Evolutionary conservation across 306 rosid genomes (phyloP), one percentile per base, ranked within the genome.

Genomic region (Cicer judaicum): DNA sequence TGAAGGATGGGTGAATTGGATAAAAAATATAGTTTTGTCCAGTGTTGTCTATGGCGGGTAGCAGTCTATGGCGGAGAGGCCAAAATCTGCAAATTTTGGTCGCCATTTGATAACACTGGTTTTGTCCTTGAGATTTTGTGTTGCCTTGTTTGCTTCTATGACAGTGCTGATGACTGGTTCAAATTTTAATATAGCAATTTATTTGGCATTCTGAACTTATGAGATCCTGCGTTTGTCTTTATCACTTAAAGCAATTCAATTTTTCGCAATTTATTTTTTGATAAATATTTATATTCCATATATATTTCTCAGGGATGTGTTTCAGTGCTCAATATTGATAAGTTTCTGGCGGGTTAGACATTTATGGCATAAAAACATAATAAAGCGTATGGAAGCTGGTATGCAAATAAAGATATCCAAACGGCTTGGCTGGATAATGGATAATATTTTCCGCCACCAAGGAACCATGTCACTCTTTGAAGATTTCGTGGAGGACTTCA

Each of bases 311-410:
- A 91, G 98, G 94, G 98, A 93, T 70, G 93, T 93, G 57, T 91
- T 91, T 78, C 94, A 87, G 78, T 93, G 97, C 80, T 87, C 94
- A 0, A 88, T 88, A 40, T 66, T 93, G 84, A 68, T 93, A 75
- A 82, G 91, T 84, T 85, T 91, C 71, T 91, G 98, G 97, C 85
- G 94, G 43, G 86, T 91, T 64, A 89, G 93, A 29, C 94, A 93
- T 83, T 81, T 83, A 49, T 89, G 97, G 97, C 93, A 93, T 83
- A 93, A 91, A 72, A 91, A 85, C 84, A 52, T 93, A 64, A 59
- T 87, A 77, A 88, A 84, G 82, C 81, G 84, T 79, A 71, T 53
- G 74, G 86, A 85, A 63, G 82, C 77, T 80, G 88, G 50, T 57
- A 88, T 79, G 88, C 96, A 62, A 77, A 88, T 85, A 62, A 84